phyloP scores from a whole-genome alignment of 164 flowering plant genomes.

The Akebia trifoliata region DNA sequence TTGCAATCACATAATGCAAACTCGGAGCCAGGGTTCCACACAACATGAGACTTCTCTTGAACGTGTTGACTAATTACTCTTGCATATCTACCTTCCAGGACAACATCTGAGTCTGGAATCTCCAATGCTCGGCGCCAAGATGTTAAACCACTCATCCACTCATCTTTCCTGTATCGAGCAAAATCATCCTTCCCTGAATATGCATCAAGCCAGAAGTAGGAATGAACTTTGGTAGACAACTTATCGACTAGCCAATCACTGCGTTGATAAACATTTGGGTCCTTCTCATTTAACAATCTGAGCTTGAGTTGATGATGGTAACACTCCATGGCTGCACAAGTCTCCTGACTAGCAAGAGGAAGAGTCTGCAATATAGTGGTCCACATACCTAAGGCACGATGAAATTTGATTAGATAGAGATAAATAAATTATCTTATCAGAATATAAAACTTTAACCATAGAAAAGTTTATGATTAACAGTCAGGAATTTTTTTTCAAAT shows the following conservation, averaged over 20 bases:
- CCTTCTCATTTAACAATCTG: constrained; percentile 71
- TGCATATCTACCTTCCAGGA: constrained; percentile 47
- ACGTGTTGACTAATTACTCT: constrained; percentile 50
- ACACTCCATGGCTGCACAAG: constrained; percentile 78
- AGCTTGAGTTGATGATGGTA: constrained; percentile 81
- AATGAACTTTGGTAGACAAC: constrained; percentile 81
- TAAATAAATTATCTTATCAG: too few relatives aligned
- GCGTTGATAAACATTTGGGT: constrained; percentile 61
- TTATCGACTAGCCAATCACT: constrained; percentile 90
- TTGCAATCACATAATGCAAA: constrained; percentile 73
- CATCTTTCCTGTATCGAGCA: constrained; percentile 73
- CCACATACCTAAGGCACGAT: constrained; percentile 56
- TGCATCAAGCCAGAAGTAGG: constrained; percentile 95
- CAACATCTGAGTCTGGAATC: constrained; percentile 73
- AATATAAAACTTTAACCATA: too few relatives aligned
- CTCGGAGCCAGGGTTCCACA: constrained; percentile 80
- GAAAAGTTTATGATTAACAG: background rate
- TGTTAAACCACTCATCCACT: constrained; percentile 80
- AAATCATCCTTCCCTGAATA: constrained; percentile 68
- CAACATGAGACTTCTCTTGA: constrained; percentile 37
- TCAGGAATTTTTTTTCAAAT: too few relatives aligned
- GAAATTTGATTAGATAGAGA: too few relatives aligned
- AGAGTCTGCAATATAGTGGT: constrained; percentile 43
- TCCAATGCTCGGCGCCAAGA: constrained; percentile 68
- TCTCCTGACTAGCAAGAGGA: constrained; percentile 87